Percentiles rank a stretch among this genome's conserved stretches.
Conservation (phyloP, 2,329 filamentous ascomycete genomes). For the Claviceps pusilla region DNA sequence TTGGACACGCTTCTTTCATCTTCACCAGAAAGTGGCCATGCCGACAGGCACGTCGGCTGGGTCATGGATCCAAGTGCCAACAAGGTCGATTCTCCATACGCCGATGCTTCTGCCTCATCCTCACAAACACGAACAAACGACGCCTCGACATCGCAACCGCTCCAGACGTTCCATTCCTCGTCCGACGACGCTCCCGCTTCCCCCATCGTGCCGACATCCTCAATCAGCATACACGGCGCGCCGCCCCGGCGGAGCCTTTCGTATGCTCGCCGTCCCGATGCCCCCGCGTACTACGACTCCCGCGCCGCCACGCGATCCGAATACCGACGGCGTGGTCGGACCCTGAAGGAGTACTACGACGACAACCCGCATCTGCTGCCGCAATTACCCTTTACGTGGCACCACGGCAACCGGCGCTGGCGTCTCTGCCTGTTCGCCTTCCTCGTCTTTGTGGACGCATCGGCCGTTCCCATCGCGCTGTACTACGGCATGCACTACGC, state of each 20-base stretch:
- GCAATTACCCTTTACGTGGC: conserved; percentile 26
- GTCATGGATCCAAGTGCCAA: not conserved
- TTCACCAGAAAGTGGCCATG: not conserved
- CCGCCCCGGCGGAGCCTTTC: conserved; percentile 19
- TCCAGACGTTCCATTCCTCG: not conserved
- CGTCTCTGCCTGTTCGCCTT: conserved; percentile 33
- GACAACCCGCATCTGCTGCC: conserved; percentile 23
- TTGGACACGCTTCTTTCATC: not conserved
- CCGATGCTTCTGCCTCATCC: not conserved
- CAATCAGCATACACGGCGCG: not conserved
- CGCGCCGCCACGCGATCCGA: conserved; percentile 21
- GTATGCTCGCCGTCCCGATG: conserved; percentile 18
- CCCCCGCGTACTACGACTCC: conserved; percentile 26
- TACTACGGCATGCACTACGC: conserved; percentile 35
- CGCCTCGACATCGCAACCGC: not conserved
- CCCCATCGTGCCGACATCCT: not conserved
- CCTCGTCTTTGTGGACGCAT: conserved; percentile 30
- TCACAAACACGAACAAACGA: not conserved
- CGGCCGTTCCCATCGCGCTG: conserved; percentile 31
- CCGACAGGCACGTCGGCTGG: not conserved
- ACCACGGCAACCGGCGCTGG: conserved; percentile 24
- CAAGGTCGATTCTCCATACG: not conserved
- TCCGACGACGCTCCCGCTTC: not conserved
- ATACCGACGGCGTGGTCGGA: conserved; percentile 20
- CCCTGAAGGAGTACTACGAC: conserved; percentile 25